These are phyloP conservation scores for Globisporangium takayamanum DNA, from an alignment of 352 stramenopile species.

Conservation along the genomic window DNA sequence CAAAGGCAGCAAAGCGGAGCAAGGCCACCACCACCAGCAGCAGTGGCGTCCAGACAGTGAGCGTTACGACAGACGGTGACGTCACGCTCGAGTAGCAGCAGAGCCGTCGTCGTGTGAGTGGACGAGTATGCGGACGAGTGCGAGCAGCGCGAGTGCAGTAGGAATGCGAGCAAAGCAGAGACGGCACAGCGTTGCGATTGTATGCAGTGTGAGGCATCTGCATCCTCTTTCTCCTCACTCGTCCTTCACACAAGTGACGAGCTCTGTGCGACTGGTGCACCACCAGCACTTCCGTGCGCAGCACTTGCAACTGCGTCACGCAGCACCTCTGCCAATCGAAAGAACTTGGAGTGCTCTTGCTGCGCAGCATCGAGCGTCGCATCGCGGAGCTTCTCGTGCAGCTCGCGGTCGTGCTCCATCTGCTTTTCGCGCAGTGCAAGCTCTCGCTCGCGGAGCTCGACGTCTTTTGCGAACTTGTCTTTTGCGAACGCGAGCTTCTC, in stretches of 20 bases:
- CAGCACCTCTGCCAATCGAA: constrained; percentile 51
- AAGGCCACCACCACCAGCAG: background rate
- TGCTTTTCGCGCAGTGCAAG: constrained; percentile 54
- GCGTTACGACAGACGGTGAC: constrained; percentile 1
- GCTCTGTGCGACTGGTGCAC: background rate
- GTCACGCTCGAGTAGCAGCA: background rate
- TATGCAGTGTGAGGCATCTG: too few species aligned
- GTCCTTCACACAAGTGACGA: constrained; percentile 31
- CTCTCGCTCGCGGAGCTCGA: constrained; percentile 64
- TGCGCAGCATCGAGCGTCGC: constrained; percentile 38
- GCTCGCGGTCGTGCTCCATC: constrained; percentile 48
- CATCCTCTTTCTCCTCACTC: too few species aligned
- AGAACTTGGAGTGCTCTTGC: constrained; percentile 48
- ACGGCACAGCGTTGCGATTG: too few species aligned
- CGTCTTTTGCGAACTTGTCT: constrained; percentile 63
- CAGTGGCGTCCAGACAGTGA: constrained; percentile 5
- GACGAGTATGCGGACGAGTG: background rate
- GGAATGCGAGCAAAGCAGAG: too few species aligned
- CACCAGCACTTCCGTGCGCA: constrained; percentile 3
- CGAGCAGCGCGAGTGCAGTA: background rate
- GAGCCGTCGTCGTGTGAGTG: background rate
- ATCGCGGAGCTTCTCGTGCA: constrained; percentile 51
- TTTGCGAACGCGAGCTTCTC: constrained; percentile 73
- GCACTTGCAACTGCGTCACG: constrained; percentile 40
- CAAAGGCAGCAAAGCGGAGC: constrained; percentile 1